phyloP scores from a whole-genome alignment of 1,139 yeast genomes.

The Hemisphaericaspora lyxosophila region DNA sequence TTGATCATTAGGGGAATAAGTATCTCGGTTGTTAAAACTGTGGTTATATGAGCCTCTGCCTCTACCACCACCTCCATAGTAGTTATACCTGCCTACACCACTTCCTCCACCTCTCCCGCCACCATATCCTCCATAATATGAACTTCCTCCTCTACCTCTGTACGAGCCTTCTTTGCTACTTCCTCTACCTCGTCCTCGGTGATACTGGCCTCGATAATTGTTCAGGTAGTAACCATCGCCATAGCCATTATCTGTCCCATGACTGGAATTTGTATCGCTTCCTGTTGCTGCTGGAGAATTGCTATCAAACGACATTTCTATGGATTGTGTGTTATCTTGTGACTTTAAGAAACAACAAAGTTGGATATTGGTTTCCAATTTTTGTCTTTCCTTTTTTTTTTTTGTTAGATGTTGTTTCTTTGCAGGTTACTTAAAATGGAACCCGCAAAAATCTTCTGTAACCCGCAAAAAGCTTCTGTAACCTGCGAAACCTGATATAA shows the following conservation, averaged over 20 bases:
- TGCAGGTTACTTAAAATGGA: not conserved
- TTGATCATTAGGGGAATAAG: conserved; percentile 5
- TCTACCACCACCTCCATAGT: conserved; percentile 7
- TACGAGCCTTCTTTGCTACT: conserved; percentile 2
- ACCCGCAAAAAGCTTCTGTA: too few relatives aligned
- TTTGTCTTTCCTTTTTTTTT: not conserved
- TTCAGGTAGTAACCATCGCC: conserved; percentile 5
- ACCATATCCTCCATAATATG: conserved; percentile 4
- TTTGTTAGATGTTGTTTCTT: not conserved
- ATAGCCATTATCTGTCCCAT: conserved; percentile 3
- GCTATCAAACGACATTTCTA: conserved; percentile 4
- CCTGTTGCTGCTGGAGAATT: conserved; percentile 1
- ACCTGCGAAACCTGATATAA: too few relatives aligned
- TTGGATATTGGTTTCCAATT: not conserved
- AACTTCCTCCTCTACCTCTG: conserved; percentile 6
- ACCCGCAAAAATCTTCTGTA: not conserved
- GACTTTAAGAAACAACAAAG: not conserved
- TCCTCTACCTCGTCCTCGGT: conserved; percentile 7
- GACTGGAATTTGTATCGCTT: not conserved
- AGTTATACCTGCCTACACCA: conserved; percentile 14
- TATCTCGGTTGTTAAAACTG: conserved; percentile 6
- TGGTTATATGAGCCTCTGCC: conserved; percentile 15
- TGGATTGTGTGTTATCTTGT: not conserved
- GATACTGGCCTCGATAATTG: conserved; percentile 4
- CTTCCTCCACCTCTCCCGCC: conserved; percentile 6